Conservation (phyloP, 2,329 filamentous ascomycete genomes). For the Colletotrichum orbiculare region DNA sequence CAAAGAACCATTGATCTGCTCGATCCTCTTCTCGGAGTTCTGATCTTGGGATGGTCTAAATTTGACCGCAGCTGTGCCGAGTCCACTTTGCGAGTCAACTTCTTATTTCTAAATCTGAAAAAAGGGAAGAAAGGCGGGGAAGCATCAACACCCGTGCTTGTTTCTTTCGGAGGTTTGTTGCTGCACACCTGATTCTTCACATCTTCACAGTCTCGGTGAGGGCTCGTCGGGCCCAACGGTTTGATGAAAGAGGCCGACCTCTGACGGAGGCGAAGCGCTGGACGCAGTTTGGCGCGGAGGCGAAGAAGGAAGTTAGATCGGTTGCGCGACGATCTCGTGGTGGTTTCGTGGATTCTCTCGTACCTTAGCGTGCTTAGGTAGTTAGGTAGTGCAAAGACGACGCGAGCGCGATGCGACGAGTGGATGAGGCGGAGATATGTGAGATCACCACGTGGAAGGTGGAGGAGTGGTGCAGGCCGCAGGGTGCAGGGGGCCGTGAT, state of each 20-base stretch:
- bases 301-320: too few relatives aligned
- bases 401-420: background rate
- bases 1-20: conserved; percentile 9
- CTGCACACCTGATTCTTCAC: background rate
- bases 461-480: background rate
- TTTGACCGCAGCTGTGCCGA: conserved; percentile 8
- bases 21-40: background rate
- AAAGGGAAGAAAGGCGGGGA: too few relatives aligned
- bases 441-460: conserved; percentile 21
- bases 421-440: conserved; percentile 20
- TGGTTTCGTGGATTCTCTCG: too few relatives aligned
- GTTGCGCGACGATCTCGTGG: too few relatives aligned
- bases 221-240: background rate
- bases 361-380: too few relatives aligned
- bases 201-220: background rate
- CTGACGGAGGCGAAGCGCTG: too few relatives aligned
- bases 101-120: too few relatives aligned
- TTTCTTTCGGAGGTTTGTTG: background rate
- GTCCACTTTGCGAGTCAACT: too few relatives aligned
- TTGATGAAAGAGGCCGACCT: too few relatives aligned
- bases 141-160: background rate
- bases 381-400: too few relatives aligned
- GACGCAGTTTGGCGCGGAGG: too few relatives aligned
- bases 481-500: too few relatives aligned
- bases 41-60: background rate